Evolutionary conservation across 805 yeast genomes (phyloP).

Genomic region (Yamadazyma laniorum): DNA sequence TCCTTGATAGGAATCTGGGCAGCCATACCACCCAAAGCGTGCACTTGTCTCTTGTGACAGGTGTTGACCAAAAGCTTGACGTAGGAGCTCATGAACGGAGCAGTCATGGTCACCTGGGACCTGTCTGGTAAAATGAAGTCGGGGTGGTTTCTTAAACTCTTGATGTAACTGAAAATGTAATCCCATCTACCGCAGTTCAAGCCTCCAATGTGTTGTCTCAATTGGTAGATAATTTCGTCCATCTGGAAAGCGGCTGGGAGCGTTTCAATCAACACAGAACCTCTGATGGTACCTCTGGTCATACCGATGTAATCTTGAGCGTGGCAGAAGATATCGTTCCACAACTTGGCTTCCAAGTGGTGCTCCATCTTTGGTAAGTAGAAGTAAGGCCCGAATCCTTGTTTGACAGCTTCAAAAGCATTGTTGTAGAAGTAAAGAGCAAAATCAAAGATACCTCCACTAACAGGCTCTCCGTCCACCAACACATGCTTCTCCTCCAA

Average conservation of each 20-base stretch:
- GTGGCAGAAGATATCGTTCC: conserved; percentile 78
- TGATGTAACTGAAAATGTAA: conserved; percentile 78
- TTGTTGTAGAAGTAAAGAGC: conserved; percentile 77
- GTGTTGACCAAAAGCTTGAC: conserved; percentile 70
- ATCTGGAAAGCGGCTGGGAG: conserved; percentile 84
- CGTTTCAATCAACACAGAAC: conserved; percentile 80
- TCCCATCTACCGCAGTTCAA: conserved; percentile 91
- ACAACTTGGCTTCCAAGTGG: conserved; percentile 75
- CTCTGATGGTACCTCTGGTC: conserved; percentile 75
- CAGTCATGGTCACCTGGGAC: conserved; percentile 74
- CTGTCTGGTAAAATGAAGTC: conserved; percentile 75
- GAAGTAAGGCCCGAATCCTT: conserved; percentile 78
- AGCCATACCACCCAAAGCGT: conserved; percentile 91
- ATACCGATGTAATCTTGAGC: conserved; percentile 70
- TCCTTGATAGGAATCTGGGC: conserved; percentile 81
- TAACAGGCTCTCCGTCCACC: conserved; percentile 73
- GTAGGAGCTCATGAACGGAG: conserved; percentile 78
- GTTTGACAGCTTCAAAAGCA: conserved; percentile 57
- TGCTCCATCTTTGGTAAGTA: conserved; percentile 87
- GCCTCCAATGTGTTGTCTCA: conserved; percentile 75
- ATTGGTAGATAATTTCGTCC: conserved; percentile 78
- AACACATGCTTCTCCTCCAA: conserved; percentile 69
- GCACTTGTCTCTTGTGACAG: conserved; percentile 77
- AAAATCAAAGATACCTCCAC: conserved; percentile 77
- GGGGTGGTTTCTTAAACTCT: conserved; percentile 67